Evolutionary conservation across 129 eudicot genomes (phyloP).

Genomic region (Saussurea involucrata): DNA sequence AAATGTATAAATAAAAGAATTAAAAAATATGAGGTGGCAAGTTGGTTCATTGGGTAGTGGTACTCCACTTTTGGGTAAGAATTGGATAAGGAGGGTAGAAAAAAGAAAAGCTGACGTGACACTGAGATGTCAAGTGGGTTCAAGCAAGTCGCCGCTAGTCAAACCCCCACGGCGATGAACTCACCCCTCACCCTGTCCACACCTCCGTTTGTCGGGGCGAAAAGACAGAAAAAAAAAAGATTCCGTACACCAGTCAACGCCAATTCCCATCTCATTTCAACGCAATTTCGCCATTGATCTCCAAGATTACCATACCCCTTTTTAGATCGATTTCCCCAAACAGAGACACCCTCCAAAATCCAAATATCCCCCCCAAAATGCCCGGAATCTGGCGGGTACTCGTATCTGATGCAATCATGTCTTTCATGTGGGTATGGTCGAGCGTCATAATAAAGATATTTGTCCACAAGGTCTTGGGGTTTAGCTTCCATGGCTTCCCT

Average conservation of each 20-base stretch:
- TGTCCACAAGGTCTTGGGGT: slow-evolving; percentile 44
- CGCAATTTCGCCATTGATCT: slow-evolving; percentile 10
- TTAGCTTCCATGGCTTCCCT: slow-evolving; percentile 22
- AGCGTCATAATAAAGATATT: slow-evolving; percentile 58
- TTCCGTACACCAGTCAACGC: slow-evolving; percentile 15
- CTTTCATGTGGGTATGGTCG: slow-evolving; percentile 94
- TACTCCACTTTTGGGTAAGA: too few relatives aligned
- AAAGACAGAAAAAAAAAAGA: slow-evolving; percentile 11
- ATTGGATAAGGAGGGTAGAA: too few relatives aligned
- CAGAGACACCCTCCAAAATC: background rate
- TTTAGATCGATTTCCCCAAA: background rate
- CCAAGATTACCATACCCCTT: background rate
- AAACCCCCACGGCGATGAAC: too few relatives aligned
- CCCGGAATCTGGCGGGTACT: slow-evolving; percentile 26
- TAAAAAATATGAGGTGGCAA: too few relatives aligned
- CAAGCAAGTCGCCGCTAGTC: too few relatives aligned
- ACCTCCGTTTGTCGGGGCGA: background rate
- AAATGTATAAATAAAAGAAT: too few relatives aligned
- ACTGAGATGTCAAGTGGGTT: too few relatives aligned
- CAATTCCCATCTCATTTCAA: background rate
- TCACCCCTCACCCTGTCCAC: background rate
- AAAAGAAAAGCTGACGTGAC: too few relatives aligned
- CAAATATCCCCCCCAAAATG: slow-evolving; percentile 23
- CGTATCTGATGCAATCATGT: slow-evolving; percentile 51
- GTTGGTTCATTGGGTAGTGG: too few relatives aligned